A percentile compares a stretch with the other conserved stretches of the same genome.
Conservation (phyloP, 495 filamentous ascomycete genomes). For the Niebla homalea region DNA sequence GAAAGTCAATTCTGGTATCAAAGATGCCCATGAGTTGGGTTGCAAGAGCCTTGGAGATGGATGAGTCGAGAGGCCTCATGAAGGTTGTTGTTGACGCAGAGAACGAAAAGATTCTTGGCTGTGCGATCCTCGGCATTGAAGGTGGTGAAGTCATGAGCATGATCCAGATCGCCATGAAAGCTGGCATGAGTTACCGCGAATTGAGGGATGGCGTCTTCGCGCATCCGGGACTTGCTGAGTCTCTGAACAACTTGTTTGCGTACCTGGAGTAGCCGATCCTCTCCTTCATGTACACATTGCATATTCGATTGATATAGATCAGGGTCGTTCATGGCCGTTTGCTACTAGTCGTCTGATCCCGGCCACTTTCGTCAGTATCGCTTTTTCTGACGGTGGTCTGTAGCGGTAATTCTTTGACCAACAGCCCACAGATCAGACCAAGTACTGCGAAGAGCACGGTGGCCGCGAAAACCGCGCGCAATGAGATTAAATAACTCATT, state of each 20-base stretch:
- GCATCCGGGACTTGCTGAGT: conserved; percentile 37
- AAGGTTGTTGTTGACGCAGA: conserved; percentile 35
- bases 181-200: conserved; percentile 25
- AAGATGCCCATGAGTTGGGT: conserved; percentile 39
- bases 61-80: conserved; percentile 37
- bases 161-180: conserved; percentile 39
- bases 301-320: no score
- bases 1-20: conserved; percentile 24
- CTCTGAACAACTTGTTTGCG: conserved; percentile 37
- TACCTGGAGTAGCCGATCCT: conserved; percentile 19
- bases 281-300: no score
- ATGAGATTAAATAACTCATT: conserved; percentile 46
- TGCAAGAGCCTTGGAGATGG: conserved; percentile 38
- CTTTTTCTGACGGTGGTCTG: conserved; percentile 10
- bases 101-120: conserved; percentile 32
- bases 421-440: conserved; percentile 35
- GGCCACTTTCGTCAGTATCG: no score
- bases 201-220: conserved; percentile 33
- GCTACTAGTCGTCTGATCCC: no score
- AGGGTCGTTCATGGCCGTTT: no score
- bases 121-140: conserved; percentile 35
- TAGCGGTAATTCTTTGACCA: conserved; percentile 41
- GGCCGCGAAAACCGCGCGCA: conserved; percentile 51
- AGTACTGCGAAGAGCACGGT: conserved; percentile 37
- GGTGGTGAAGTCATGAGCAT: conserved; percentile 41